Percentiles rank a stretch among this genome's conserved stretches.
Evolutionary conservation across 805 yeast genomes (phyloP).

Genomic region (Cyberlindnera amylophila): DNA sequence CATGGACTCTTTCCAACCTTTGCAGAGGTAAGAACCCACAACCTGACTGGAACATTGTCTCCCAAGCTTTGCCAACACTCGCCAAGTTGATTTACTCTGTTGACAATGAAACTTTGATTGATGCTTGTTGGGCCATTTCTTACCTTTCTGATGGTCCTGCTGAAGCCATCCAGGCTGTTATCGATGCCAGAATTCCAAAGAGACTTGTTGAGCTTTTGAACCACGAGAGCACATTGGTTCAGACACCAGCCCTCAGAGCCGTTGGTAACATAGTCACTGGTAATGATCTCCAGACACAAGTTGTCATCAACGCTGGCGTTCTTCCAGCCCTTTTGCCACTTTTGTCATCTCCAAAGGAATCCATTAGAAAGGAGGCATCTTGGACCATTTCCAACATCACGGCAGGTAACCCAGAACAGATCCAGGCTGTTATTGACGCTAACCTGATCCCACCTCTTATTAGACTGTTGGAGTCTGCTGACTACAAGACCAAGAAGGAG

Average conservation of each 20-base stretch:
- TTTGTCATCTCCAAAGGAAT: slow-evolving; percentile 80
- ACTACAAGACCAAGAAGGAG: slow-evolving; percentile 94
- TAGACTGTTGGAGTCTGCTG: slow-evolving; percentile 75
- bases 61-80: slow-evolving; percentile 84
- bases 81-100: slow-evolving; percentile 86
- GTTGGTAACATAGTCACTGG: slow-evolving; percentile 98
- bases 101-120: slow-evolving; percentile 91
- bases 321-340: slow-evolving; percentile 79
- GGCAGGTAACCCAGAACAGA: slow-evolving; percentile 93
- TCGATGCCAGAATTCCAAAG: slow-evolving; percentile 92
- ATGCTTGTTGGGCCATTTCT: slow-evolving; percentile 98
- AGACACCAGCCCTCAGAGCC: slow-evolving; percentile 96
- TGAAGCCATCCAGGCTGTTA: slow-evolving; percentile 93
- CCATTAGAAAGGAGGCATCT: slow-evolving; percentile 94
- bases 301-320: slow-evolving; percentile 89
- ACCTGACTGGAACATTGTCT: slow-evolving; percentile 90
- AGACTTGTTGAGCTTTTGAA: slow-evolving; percentile 87
- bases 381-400: slow-evolving; percentile 99
- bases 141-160: slow-evolving; percentile 90
- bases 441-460: slow-evolving; percentile 90
- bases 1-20: slow-evolving; percentile 95
- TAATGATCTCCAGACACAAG: slow-evolving; percentile 92
- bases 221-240: slow-evolving; percentile 81
- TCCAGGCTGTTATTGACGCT: slow-evolving; percentile 93
- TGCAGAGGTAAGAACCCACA: slow-evolving; percentile 96